Base-by-base conservation (phyloP, 352 stramenopile genomes). In the Pythium biforme region DNA sequence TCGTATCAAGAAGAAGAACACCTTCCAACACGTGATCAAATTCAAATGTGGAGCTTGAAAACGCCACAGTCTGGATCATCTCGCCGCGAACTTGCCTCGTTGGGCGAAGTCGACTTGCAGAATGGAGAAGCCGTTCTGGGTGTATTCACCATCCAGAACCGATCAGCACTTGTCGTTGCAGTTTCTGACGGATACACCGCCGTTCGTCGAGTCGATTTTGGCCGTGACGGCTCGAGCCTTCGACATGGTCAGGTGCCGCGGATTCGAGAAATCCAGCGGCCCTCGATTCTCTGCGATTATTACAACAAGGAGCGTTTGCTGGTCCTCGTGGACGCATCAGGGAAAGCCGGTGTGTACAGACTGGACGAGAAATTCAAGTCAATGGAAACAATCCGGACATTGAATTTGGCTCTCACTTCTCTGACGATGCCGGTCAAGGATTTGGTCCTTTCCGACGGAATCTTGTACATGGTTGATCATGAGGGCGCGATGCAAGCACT, bases 281-380 rank as follows among this genome's bases (percentile, higher is more conserved):
- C 51, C 0, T 34, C 33, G 1, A 22, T 37, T 10, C 34, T 48
- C 2, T 58, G 51, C 17, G 51, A 58, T 9, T 58, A 58, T 22
- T 49, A 58, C 51, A 45, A 37, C 51, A 58, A 58, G 34, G 51
- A 58, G 33, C 51, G 51, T 12, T 23, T 58, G 51, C 22, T 58
- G 1, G 37, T 58, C 1, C 33, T 61, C 2, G 54, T 34, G 0
- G 26, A 52, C 11, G 41, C 29, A 6, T 19, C 26, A 1, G 54
- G 41, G 14, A 53, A 48, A 25, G 41, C 27, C 3, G 41, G 40
- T 31, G n/a, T 61, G 26, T 61, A 53, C 22, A 26, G 54, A 29
- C 43, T 61, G 4, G 41, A 61, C n/a, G 54, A 61, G n/a, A 47
- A 48, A 7, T 52, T 61, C n/a, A 37, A 37, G 20, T 40, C 23